Evolutionary conservation across 202 grass and related monocot species (phyloP), one percentile per base, ranked within the genome.

Genomic region (Panicum hallii): DNA sequence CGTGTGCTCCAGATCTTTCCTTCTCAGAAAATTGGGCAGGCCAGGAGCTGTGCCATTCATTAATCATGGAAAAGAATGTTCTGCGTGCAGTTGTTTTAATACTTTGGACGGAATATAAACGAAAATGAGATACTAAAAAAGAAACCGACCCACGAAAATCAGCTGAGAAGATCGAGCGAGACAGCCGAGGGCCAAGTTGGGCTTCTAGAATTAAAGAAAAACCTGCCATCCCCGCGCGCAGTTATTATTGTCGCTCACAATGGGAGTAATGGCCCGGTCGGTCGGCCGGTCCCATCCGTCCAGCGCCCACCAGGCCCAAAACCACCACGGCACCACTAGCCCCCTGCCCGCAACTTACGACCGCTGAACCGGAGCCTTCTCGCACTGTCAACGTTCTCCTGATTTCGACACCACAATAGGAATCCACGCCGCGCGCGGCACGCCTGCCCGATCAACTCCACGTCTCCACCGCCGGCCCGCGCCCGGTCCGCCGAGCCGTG

Each of bases 271-370:
- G 78, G 32, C 20, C 46, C 60, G 60, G 60, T 36, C 17, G 19
- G 19, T 36, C 32, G 19, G 19, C 46, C 61, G 30, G 30, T 55
- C 74, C 40, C 40, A 45, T 28, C 20, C 12, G 20, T n/a, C 34
- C 78, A 80, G 63, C 77, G 63, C 46, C 62, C 63, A 54, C 58
- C 3, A 61, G 54, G 55, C 19, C 6, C 16, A 55, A 7, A n/a
- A 0, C 16, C 57, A 13, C 78, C n/a, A n/a, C n/a, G n/a, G n/a
- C n/a, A n/a, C n/a, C 62, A 22, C 8, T 63, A 43, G 32, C 5
- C 3, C 5, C 15, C 12, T 14, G 76, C 58, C 26, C 1, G 62
- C 62, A 53, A 9, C 45, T 6, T 41, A 67, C 77, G 11, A 52
- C 62, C 46, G 28, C n/a, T 38, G 77, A 52, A 53, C 10, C 19